Evolutionary conservation across 768 basidiomycete genomes (phyloP).

Genomic region (Russula brevipes): DNA sequence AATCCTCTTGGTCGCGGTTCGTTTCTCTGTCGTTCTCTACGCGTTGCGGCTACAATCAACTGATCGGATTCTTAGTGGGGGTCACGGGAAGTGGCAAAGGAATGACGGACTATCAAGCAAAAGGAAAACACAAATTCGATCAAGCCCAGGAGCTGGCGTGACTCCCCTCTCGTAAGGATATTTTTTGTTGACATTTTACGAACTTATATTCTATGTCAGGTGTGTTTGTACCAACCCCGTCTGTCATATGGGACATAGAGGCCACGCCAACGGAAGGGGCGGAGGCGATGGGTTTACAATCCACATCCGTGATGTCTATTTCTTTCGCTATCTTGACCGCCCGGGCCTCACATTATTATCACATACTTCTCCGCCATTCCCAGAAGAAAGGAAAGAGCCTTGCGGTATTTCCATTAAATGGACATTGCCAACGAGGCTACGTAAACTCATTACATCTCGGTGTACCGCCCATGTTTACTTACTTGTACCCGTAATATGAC

Average conservation of each 20-base stretch:
- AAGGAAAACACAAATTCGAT: constrained; percentile 26
- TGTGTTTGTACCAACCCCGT: neutral
- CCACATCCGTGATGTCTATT: constrained; percentile 24
- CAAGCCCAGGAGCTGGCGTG: constrained; percentile 8
- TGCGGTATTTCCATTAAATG: constrained; percentile 8
- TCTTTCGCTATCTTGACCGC: constrained; percentile 14
- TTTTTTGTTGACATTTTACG: constrained; percentile 3
- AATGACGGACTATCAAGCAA: constrained; percentile 25
- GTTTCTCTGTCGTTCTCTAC: constrained; percentile 31
- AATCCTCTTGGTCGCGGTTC: constrained; percentile 82
- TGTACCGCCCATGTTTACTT: constrained; percentile 20
- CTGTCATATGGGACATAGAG: constrained; percentile 11
- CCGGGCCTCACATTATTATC: constrained; percentile 14
- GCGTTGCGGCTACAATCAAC: neutral
- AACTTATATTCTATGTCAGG: constrained; percentile 3
- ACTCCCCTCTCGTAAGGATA: constrained; percentile 5
- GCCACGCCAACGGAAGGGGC: constrained; percentile 16
- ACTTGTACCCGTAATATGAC: constrained; percentile 25
- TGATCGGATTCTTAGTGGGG: constrained; percentile 14
- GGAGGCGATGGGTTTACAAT: constrained; percentile 14
- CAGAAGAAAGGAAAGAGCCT: constrained; percentile 12
- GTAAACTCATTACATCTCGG: constrained; percentile 21
- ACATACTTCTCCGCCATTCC: constrained; percentile 10
- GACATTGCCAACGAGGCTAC: constrained; percentile 23
- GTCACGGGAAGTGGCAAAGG: constrained; percentile 20